Conservation (phyloP, 768 basidiomycete genomes). For the Russula compacta region DNA sequence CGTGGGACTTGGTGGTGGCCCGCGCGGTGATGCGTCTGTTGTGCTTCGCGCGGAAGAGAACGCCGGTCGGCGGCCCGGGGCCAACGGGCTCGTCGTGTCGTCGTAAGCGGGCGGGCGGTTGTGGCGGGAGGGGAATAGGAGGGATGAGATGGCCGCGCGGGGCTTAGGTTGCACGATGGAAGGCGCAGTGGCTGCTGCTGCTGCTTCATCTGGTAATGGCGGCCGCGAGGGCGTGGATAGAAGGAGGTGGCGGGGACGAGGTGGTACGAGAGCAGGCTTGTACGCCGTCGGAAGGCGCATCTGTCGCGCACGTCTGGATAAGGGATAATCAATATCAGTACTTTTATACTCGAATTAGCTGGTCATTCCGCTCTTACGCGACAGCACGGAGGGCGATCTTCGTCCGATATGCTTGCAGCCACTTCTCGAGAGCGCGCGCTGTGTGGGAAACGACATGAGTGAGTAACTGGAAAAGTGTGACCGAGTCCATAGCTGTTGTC, state of each 20-base stretch:
- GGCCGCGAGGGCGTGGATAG: conserved; percentile 25
- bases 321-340: conserved; percentile 9
- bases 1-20: conserved; percentile 29
- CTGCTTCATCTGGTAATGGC: not conserved
- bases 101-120: not conserved
- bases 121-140: not conserved
- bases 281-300: conserved; percentile 56
- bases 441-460: conserved; percentile 15
- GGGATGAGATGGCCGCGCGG: conserved; percentile 8
- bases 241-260: conserved; percentile 26
- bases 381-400: conserved; percentile 73
- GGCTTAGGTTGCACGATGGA: conserved; percentile 16
- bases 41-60: conserved; percentile 17
- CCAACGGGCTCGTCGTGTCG: not conserved
- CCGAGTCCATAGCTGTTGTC: not conserved
- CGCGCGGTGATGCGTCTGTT: conserved; percentile 28
- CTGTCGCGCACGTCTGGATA: conserved; percentile 65
- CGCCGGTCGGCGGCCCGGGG: conserved; percentile 28
- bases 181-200: conserved; percentile 6
- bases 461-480: conserved; percentile 10
- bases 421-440: conserved; percentile 52
- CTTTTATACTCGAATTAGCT: not conserved
- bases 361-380: conserved; percentile 48
- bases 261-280: conserved; percentile 13
- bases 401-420: conserved; percentile 59